Base-by-base conservation (phyloP, 179 eudicot genomes). In the Spinacia oleracea region DNA sequence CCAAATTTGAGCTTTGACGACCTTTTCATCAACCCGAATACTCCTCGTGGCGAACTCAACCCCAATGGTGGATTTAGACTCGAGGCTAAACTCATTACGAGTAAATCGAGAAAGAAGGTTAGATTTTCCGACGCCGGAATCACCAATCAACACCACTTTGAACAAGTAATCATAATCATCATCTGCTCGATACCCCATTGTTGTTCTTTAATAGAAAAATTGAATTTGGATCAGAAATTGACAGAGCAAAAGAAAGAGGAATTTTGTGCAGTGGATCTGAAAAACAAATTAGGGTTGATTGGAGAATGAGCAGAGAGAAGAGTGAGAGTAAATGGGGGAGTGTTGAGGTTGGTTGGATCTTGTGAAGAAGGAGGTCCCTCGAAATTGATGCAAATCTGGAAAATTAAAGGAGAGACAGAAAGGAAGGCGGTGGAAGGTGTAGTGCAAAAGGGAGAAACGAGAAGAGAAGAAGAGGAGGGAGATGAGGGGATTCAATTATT, bases 41-140 rank as follows among this genome's bases (percentile, higher is more conserved):
- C 65, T 60, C 14, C 65, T 32, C 8, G 76, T 73, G 16, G 76
- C 76, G 23, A 56, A 73, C 29, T 73, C 77, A 43, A 73, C 77
- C 1, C 77, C 66, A 20, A 56, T 73, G 38, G 77, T 73, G n/a
- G 77, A 73, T 23, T 73, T 56, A n/a, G 77, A 73, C 60, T 73
- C 77, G 31, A 73, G 62, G 77, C 50, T 55, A 20, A 73, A 73
- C 66, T 73, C 77, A 9, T 73, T 73, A 11, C 77, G 34, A 18
- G 77, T 73, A 29, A 73, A 73, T 56, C 77, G 6, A 4, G 77
- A 73, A 4, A 72, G 63, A 0, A 72, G 32, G 40, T 72, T 72
- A 10, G 75, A 72, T 48, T 72, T 72, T 16, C 75, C 75, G 3
- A 72, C 75, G 23, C 76, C 76, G 21, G 76, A 72, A 32, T 72